A percentile compares a stretch with the other conserved stretches of the same genome.
phyloP scores from a whole-genome alignment of 257 asterid genomes.

The Lycium ferocissimum region DNA sequence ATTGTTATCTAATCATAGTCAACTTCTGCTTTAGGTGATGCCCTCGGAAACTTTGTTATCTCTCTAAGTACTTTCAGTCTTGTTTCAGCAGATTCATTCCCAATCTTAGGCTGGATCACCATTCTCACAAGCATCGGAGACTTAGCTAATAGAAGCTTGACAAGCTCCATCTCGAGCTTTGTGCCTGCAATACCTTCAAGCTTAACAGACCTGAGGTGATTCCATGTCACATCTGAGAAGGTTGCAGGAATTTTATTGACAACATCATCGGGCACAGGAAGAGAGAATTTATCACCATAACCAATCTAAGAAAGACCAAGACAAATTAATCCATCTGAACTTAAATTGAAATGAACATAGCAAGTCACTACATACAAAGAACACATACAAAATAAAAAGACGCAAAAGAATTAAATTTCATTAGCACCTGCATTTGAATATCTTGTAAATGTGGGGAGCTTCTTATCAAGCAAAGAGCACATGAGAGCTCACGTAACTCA shows the following conservation, averaged over 20 bases:
- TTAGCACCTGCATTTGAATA: conserved; percentile 1
- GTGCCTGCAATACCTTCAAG: not conserved
- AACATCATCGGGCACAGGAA: not conserved
- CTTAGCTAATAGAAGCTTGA: not conserved
- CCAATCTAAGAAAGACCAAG: not conserved
- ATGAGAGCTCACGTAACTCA: not conserved
- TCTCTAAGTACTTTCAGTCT: not conserved
- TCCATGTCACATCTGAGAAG: not conserved
- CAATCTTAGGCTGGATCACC: not conserved
- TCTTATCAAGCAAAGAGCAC: conserved; percentile 34
- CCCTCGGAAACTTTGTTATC: not conserved
- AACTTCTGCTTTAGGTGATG: conserved; percentile 11
- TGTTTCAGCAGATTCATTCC: not conserved
- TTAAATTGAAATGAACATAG: not conserved
- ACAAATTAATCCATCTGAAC: not conserved
- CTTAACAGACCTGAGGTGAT: not conserved
- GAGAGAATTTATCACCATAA: too few relatives aligned
- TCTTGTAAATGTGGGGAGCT: conserved; percentile 35
- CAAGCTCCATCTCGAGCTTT: not conserved
- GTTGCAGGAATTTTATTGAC: not conserved
- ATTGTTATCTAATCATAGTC: not conserved
- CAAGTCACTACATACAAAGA: not conserved
- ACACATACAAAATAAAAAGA: not conserved
- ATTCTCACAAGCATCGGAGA: not conserved
- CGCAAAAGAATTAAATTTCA: too few relatives aligned